Conservation (phyloP, 495 filamentous ascomycete species). For the Aspergillus taichungensis region DNA sequence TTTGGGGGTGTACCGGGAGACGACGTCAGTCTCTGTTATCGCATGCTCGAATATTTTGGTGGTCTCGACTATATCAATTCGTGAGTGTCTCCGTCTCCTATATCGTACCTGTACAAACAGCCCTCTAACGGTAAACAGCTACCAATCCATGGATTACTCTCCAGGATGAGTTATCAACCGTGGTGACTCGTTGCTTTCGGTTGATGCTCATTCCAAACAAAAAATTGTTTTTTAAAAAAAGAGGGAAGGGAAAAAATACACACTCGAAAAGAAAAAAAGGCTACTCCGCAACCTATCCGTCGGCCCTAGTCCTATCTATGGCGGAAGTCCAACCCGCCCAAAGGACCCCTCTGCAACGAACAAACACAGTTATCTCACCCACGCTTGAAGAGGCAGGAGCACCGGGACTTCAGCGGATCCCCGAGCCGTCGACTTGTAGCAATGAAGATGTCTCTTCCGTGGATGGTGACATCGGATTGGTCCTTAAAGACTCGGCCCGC, state of each 20-base stretch:
- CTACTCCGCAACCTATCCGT: too few relatives aligned
- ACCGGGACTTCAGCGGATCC: conserved; percentile 24
- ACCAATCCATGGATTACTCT: too few relatives aligned
- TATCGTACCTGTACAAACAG: neutral
- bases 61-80: conserved; percentile 41
- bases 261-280: too few relatives aligned
- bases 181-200: too few relatives aligned
- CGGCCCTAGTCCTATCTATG: too few relatives aligned
- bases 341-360: too few relatives aligned
- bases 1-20: conserved; percentile 42
- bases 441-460: conserved; percentile 30
- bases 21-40: conserved; percentile 35
- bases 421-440: conserved; percentile 38
- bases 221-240: too few relatives aligned
- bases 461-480: conserved; percentile 31
- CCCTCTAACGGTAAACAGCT: neutral
- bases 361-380: too few relatives aligned
- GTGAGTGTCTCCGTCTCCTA: conserved; percentile 19
- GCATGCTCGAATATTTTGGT: conserved; percentile 42
- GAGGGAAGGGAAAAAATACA: too few relatives aligned
- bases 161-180: too few relatives aligned
- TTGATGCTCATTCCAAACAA: too few relatives aligned
- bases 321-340: too few relatives aligned
- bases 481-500: conserved; percentile 27
- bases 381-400: conserved; percentile 13